Conservation (phyloP, 1,284 basidiomycete species). For the Apiotrichum laibachii region DNA sequence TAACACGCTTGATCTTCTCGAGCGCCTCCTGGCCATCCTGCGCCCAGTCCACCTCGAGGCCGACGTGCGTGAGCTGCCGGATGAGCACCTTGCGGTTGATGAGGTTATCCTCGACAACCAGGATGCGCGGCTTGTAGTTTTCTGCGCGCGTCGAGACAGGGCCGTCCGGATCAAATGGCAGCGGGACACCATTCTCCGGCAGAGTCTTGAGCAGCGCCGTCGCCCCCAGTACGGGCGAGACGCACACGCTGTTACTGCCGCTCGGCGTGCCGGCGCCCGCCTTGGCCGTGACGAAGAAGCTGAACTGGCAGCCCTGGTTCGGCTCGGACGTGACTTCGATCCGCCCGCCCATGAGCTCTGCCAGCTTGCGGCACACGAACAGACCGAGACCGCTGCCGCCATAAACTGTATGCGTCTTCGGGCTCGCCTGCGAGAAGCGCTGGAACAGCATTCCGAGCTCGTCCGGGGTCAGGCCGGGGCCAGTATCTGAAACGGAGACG, state of each 20-base stretch:
- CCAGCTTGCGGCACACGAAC: constrained; percentile 31
- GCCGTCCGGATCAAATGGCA: no score
- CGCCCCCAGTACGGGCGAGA: no score
- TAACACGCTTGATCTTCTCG: constrained; percentile 42
- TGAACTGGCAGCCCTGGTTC: constrained; percentile 48
- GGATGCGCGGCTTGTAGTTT: constrained; percentile 22
- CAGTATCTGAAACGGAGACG: constrained; percentile 26
- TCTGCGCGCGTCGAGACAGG: no score
- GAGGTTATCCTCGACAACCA: constrained; percentile 42
- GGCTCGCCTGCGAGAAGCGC: constrained; percentile 32
- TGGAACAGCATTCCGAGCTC: constrained; percentile 30
- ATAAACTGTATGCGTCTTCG: constrained; percentile 29
- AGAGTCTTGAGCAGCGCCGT: no score
- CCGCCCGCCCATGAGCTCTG: constrained; percentile 30
- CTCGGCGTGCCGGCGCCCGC: not conserved
- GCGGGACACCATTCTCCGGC: no score
- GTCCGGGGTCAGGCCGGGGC: constrained; percentile 29
- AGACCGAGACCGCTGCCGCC: constrained; percentile 36
- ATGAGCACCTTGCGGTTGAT: constrained; percentile 42
- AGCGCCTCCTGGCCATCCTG: constrained; percentile 52
- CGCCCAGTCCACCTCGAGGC: constrained; percentile 10
- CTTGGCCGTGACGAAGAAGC: constrained; percentile 32
- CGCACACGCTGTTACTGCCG: no score
- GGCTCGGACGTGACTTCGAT: constrained; percentile 28
- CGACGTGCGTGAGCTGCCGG: constrained; percentile 20